A percentile compares a stretch with the other conserved stretches of the same genome.
Evolutionary conservation across 805 yeast genomes (phyloP).

Genomic region (Candida taoyuanica): DNA sequence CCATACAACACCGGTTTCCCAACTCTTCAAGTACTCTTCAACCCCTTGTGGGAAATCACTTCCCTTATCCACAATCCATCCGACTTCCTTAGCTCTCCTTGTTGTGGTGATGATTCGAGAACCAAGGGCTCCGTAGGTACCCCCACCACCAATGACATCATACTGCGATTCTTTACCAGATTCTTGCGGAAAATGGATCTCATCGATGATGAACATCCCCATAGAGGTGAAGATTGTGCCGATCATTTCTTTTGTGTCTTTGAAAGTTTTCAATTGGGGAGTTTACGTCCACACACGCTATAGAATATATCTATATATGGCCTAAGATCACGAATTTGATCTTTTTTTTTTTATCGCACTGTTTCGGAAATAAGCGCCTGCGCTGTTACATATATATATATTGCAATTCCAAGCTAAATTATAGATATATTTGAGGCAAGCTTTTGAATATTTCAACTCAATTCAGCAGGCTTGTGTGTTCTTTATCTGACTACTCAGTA

Average conservation of each 20-base stretch:
- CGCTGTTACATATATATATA: too few relatives aligned
- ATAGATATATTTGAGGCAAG: too few relatives aligned
- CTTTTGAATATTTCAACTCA: too few relatives aligned
- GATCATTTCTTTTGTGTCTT: neutral
- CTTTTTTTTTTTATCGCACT: too few relatives aligned
- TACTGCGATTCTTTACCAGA: slow-evolving; percentile 30
- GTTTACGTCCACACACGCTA: too few relatives aligned
- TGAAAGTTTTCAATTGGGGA: too few relatives aligned
- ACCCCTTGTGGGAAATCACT: slow-evolving; percentile 60
- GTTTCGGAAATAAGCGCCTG: too few relatives aligned
- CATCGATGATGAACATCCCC: slow-evolving; percentile 92
- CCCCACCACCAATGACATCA: slow-evolving; percentile 86
- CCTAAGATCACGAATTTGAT: too few relatives aligned
- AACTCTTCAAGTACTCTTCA: slow-evolving; percentile 41
- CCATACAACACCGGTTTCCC: slow-evolving; percentile 60
- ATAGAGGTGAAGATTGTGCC: slow-evolving; percentile 50
- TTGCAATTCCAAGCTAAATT: too few relatives aligned
- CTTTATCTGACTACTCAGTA: neutral
- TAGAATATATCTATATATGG: too few relatives aligned
- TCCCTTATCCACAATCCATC: slow-evolving; percentile 79
- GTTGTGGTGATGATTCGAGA: slow-evolving; percentile 51
- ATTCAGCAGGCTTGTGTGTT: too few relatives aligned
- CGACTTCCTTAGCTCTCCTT: slow-evolving; percentile 38
- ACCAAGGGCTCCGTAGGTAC: slow-evolving; percentile 75
- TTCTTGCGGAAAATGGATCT: slow-evolving; percentile 51